Percentiles rank a stretch among this genome's conserved stretches.
Evolutionary conservation across 2,329 filamentous ascomycete genomes (phyloP).

Genomic region (Magnaporthales sp.): DNA sequence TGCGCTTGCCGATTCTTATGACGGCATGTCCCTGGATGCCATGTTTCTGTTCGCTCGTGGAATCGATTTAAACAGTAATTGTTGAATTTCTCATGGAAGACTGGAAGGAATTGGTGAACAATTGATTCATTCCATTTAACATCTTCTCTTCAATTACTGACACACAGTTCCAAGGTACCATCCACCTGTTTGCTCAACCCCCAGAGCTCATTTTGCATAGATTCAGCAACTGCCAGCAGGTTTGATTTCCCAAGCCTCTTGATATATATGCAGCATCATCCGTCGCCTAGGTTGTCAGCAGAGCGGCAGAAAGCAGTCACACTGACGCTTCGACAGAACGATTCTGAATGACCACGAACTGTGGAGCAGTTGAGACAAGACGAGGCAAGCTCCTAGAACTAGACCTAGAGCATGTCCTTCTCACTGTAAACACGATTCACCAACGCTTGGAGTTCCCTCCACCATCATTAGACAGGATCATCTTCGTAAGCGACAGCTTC

Average conservation of each 20-base stretch:
- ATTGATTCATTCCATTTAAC: too few species aligned
- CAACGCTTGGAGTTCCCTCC: neutral
- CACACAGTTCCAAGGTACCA: neutral
- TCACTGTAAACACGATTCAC: neutral
- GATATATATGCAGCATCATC: neutral
- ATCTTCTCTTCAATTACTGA: too few species aligned
- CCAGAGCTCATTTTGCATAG: neutral
- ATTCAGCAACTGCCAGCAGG: neutral
- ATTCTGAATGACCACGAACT: neutral
- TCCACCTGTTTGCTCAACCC: neutral
- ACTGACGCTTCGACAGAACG: neutral
- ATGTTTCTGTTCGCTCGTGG: neutral
- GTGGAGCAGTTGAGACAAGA: neutral
- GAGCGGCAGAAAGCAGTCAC: neutral
- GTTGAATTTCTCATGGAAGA: too few species aligned
- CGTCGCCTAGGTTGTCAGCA: neutral
- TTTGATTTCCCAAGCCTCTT: neutral
- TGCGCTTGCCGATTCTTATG: neutral
- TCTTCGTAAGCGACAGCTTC: constrained; percentile 30
- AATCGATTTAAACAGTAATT: too few species aligned
- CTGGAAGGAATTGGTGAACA: too few species aligned
- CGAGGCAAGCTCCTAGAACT: neutral
- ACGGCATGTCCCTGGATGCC: too few species aligned
- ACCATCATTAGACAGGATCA: constrained; percentile 9
- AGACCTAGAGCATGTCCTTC: neutral